Evolutionary conservation across 1,284 basidiomycete genomes (phyloP), one percentile per base, ranked within the genome.

Genomic region (Agaricales sp.): DNA sequence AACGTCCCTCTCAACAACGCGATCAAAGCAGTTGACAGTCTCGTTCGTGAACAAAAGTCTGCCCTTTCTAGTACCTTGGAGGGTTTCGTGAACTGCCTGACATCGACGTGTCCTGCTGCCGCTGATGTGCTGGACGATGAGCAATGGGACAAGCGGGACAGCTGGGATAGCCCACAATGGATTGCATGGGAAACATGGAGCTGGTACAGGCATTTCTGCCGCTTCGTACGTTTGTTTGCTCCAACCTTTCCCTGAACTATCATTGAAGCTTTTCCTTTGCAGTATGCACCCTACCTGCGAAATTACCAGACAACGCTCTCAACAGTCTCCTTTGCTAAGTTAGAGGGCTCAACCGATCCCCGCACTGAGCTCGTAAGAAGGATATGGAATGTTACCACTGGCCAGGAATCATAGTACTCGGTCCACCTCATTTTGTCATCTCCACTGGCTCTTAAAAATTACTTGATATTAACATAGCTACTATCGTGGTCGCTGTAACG

Each of bases 201-300:
- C 3, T 92, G 88, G 89, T 91, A 86, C 58, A 71, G 85, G 51
- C 87, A 92, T 58, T 91, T 90, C 67, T 87, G 84, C 63, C 71
- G 88, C 59, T 72, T 68, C 61, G 89, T 92, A 52, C 59, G 83
- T 72, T 20, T 18, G 13, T 6, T 16, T 20, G 8, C 8, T 16
- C 19, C 18, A 4, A 43, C 53, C 46, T 18, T 43, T 22, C 22
- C 49, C 44, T 41, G 25, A 43, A 22, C 50, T 44, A 37, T 44
- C 44, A 6, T 25, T 37, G 14, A 16, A 47, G 18, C 35, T 18
- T 30, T 45, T 25, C 12, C 38, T 8, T 30, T 48, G 13, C 52
- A 89, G 87, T 89, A 86, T 57, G 77, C 85, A 4, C 81, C 84
- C 0, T 87, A 88, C 60, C 63, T 89, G 39, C 76, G 80, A 38